phyloP scores from a whole-genome alignment of 2,329 filamentous ascomycete species.

The Paecilomyces niveus region DNA sequence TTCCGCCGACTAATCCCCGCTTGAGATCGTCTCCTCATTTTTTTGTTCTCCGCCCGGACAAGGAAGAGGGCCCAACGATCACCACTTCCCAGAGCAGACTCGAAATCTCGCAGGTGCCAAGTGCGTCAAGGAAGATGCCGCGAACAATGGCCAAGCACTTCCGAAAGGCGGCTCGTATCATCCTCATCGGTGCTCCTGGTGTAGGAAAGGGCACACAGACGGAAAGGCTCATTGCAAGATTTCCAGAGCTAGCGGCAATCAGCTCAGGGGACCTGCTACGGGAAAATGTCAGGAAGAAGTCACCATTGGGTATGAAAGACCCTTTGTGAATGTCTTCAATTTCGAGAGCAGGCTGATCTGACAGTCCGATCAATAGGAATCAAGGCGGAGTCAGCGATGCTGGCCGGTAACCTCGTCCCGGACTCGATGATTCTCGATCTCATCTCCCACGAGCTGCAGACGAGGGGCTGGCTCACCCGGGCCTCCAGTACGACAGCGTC shows the following conservation, averaged over 20 bases:
- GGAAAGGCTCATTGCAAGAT: constrained; percentile 76
- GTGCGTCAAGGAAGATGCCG: constrained; percentile 14
- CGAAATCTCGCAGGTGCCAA: background rate
- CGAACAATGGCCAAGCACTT: constrained; percentile 46
- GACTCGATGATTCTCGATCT: constrained; percentile 87
- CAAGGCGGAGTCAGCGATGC: constrained; percentile 84
- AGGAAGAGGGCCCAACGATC: background rate
- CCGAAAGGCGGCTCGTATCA: constrained; percentile 77
- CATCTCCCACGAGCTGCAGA: constrained; percentile 81
- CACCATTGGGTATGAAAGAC: constrained; percentile 62
- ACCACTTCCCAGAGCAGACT: background rate
- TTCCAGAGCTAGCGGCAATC: constrained; percentile 82
- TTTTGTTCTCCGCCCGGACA: background rate
- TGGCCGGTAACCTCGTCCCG: constrained; percentile 78
- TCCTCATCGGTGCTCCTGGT: constrained; percentile 90
- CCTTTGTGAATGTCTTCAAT: constrained; percentile 5
- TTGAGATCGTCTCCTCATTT: background rate
- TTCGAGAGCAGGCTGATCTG: constrained; percentile 4
- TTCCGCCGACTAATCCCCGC: background rate
- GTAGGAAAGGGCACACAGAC: constrained; percentile 97
- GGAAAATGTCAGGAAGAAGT: constrained; percentile 84
- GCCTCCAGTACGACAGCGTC: background rate
- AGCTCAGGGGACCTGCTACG: constrained; percentile 90
- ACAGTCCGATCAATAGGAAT: constrained; percentile 54
- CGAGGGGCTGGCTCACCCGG: constrained; percentile 70